Conservation (phyloP, 768 basidiomycete species). For the Krasilnikovozyma curviuscula region DNA sequence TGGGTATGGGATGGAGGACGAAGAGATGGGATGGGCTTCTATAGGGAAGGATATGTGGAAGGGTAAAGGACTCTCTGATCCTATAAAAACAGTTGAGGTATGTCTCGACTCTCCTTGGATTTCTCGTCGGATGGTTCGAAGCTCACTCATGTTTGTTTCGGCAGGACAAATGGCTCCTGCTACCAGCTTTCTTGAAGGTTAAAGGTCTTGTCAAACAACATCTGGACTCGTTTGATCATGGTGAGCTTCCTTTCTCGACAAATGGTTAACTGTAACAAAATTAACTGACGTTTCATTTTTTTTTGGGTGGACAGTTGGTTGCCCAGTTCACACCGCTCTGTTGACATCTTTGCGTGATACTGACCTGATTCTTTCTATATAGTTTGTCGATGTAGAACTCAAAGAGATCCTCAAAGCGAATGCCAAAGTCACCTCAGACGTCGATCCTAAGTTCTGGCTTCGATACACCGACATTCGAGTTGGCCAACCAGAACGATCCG, state of each 20-base stretch:
- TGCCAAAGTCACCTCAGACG: conserved; percentile 83
- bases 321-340: conserved; percentile 21
- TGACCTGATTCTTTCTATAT: background rate
- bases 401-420: conserved; percentile 62
- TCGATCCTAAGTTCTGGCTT: conserved; percentile 83
- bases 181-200: conserved; percentile 90
- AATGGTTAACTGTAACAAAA: no score
- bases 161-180: conserved; percentile 94
- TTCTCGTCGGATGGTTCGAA: background rate
- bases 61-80: conserved; percentile 64
- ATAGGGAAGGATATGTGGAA: conserved; percentile 25
- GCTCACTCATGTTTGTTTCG: background rate
- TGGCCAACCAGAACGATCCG: conserved; percentile 75
- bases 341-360: background rate
- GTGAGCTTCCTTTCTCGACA: background rate
- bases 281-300: no score
- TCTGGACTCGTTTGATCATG: conserved; percentile 14
- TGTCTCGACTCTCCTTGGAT: conserved; percentile 18
- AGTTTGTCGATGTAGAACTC: conserved; percentile 85
- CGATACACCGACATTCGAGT: conserved; percentile 91
- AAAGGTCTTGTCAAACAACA: conserved; percentile 99
- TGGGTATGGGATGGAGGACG: conserved; percentile 16
- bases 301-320: no score
- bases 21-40: conserved; percentile 26
- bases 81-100: conserved; percentile 78